Evolutionary conservation across 306 rosid genomes (phyloP).

Genomic region (Mimosa pudica): DNA sequence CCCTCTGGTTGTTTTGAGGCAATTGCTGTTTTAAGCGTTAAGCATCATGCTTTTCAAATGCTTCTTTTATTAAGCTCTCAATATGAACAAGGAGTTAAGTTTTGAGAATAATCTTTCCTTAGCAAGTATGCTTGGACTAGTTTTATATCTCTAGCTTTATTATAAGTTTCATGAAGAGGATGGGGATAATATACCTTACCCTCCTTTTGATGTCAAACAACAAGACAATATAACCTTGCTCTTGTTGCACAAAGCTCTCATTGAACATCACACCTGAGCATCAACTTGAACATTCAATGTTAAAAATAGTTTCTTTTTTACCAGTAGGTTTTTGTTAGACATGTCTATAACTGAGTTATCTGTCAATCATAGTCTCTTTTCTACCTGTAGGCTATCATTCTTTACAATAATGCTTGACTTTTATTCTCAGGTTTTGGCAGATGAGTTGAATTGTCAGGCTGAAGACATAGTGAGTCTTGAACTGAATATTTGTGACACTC

Average conservation of each 20-base stretch:
- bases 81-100: not conserved
- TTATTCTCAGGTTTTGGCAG: conserved; percentile 67
- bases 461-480: conserved; percentile 80
- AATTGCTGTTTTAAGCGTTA: not conserved
- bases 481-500: conserved; percentile 91
- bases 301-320: conserved; percentile 17
- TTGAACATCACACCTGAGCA: conserved; percentile 6
- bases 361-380: conserved; percentile 11
- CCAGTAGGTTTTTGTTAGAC: conserved; percentile 27
- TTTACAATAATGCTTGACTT: conserved; percentile 27
- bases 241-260: not conserved
- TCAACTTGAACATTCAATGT: not conserved
- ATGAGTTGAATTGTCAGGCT: conserved; percentile 70
- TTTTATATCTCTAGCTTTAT: not conserved
- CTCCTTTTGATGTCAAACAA: not conserved
- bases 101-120: not conserved
- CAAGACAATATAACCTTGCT: conserved; percentile 3
- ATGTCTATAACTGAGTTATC: conserved; percentile 8
- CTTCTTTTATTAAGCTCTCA: not conserved
- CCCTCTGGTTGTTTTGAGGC: not conserved
- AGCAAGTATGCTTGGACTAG: not conserved
- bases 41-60: not conserved
- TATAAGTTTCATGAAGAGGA: not conserved
- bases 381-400: conserved; percentile 30
- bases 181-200: not conserved